Percentiles rank a stretch among this genome's conserved stretches.
phyloP scores from a whole-genome alignment of 495 filamentous ascomycete genomes.

The Penicillium coprophilum region DNA sequence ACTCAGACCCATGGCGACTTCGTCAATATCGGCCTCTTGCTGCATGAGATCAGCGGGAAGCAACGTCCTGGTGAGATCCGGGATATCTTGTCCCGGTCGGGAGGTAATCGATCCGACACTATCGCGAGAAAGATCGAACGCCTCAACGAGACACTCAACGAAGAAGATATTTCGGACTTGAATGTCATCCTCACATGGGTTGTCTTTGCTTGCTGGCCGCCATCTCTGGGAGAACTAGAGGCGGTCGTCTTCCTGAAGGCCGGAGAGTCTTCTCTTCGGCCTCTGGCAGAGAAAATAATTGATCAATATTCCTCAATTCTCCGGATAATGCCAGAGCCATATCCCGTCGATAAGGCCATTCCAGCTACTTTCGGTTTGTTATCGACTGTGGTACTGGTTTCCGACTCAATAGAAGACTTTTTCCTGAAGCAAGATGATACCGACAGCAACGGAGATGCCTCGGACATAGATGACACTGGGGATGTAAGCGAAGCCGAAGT shows the following conservation, averaged over 20 bases:
- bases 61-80: conserved; percentile 23
- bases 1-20: conserved; percentile 20
- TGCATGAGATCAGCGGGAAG: conserved; percentile 22
- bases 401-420: conserved; percentile 18
- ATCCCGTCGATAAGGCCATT: conserved; percentile 1
- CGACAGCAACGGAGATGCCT: background rate
- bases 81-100: conserved; percentile 18
- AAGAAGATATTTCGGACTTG: conserved; percentile 23
- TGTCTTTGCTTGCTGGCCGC: background rate
- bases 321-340: conserved; percentile 4
- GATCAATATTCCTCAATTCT: conserved; percentile 19
- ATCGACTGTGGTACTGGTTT: conserved; percentile 11
- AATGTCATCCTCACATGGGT: conserved; percentile 21
- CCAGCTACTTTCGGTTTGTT: too few relatives aligned
- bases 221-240: conserved; percentile 13
- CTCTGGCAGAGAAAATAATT: conserved; percentile 18
- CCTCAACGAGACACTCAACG: conserved; percentile 20
- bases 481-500: conserved; percentile 19
- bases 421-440: conserved; percentile 2
- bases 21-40: conserved; percentile 19
- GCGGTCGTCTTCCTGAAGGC: conserved; percentile 16
- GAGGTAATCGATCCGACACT: conserved; percentile 19
- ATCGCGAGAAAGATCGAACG: conserved; percentile 18
- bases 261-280: conserved; percentile 18
- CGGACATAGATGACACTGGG: conserved; percentile 1